Evolutionary conservation across 1,284 basidiomycete species (phyloP).

Genomic region (Bondarzewia mesenterica): DNA sequence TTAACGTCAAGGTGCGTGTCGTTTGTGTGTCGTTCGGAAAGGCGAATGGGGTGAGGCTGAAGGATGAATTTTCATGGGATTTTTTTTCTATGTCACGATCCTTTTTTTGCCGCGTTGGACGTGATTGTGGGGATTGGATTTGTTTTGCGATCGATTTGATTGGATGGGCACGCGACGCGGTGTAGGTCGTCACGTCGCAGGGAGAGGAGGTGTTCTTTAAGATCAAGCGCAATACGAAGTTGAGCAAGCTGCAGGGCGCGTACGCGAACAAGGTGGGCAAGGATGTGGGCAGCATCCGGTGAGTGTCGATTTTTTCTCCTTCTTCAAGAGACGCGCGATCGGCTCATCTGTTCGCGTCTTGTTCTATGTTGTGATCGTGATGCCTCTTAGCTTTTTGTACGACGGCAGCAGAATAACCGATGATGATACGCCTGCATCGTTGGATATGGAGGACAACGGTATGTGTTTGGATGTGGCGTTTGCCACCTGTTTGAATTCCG

Average conservation of each 20-base stretch:
- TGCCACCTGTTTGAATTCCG: not conserved
- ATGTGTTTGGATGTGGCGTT: slow-evolving; percentile 19
- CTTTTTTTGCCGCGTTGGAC: no score
- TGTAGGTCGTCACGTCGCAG: slow-evolving; percentile 64
- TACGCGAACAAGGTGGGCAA: slow-evolving; percentile 94
- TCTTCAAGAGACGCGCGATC: not conserved
- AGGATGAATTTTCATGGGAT: not conserved
- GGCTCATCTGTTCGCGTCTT: not conserved
- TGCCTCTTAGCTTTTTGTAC: slow-evolving; percentile 85
- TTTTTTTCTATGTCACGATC: not conserved
- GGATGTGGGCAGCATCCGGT: slow-evolving; percentile 82
- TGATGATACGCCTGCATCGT: slow-evolving; percentile 74
- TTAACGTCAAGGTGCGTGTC: slow-evolving; percentile 73
- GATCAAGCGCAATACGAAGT: slow-evolving; percentile 91
- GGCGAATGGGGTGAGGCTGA: not conserved
- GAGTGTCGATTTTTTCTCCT: slow-evolving; percentile 22
- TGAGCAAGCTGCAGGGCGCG: slow-evolving; percentile 89
- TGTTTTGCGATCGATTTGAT: no score
- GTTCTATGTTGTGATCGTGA: not conserved
- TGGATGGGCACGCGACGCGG: no score
- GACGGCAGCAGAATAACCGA: slow-evolving; percentile 79
- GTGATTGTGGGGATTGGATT: no score
- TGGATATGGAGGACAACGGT: slow-evolving; percentile 87
- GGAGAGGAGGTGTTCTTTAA: slow-evolving; percentile 97
- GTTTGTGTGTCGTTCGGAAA: not conserved